These are phyloP conservation scores for Endothia cerciana DNA, from an alignment of 2,329 filamentous ascomycete genomes.

Conservation along the genomic window DNA sequence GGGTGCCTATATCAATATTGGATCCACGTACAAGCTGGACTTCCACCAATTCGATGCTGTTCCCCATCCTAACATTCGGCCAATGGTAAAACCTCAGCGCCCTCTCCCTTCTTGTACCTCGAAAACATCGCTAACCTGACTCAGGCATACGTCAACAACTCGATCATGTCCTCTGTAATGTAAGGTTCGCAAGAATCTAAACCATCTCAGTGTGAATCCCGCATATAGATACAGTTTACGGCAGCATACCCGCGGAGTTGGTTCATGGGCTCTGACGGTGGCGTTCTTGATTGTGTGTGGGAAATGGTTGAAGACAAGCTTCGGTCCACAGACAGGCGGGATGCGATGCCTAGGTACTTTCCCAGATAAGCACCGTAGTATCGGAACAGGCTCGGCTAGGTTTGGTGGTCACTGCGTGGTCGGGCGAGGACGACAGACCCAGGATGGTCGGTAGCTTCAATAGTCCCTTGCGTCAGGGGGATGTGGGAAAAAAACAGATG, in stretches of 20 bases:
- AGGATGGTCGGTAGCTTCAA: constrained; percentile 23
- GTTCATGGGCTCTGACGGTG: constrained; percentile 19
- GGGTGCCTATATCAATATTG: constrained; percentile 97
- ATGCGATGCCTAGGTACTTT: constrained; percentile 14
- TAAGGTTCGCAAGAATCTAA: constrained; percentile 41
- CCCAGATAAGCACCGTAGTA: constrained; percentile 17
- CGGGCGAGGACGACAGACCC: constrained; percentile 1
- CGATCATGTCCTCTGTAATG: constrained; percentile 78
- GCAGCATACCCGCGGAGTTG: constrained; percentile 29
- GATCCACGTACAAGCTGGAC: constrained; percentile 85
- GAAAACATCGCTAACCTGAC: constrained; percentile 33
- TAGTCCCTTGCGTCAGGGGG: constrained; percentile 9
- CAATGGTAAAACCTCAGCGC: constrained; percentile 66
- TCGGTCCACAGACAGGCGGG: constrained; percentile 9
- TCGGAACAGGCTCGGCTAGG: constrained; percentile 8
- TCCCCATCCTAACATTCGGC: constrained; percentile 91
- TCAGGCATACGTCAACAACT: constrained; percentile 83
- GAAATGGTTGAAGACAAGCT: constrained; percentile 6
- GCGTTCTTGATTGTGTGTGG: constrained; percentile 26
- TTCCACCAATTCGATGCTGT: constrained; percentile 96
- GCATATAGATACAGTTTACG: constrained; percentile 26
- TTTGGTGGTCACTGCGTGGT: constrained; percentile 7
- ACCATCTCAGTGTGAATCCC: constrained; percentile 18
- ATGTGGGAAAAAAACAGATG: not conserved
- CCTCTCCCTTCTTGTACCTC: not conserved